Evolutionary conservation across 768 basidiomycete genomes (phyloP).

Genomic region (Phanerochaete sordida): DNA sequence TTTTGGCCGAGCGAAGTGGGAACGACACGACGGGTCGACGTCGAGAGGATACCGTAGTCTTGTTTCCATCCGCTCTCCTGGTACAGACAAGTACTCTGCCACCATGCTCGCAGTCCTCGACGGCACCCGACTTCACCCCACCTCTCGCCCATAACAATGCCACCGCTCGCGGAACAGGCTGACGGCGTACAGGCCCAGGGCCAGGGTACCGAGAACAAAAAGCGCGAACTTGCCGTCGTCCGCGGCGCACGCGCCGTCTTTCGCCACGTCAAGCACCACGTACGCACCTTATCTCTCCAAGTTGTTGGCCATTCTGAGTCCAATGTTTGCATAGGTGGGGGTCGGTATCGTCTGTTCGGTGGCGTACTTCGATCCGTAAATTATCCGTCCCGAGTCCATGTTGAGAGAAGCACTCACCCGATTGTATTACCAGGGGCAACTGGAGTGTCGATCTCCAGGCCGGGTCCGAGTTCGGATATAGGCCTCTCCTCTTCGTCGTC

Average conservation of each 20-base stretch:
- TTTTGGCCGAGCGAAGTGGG: conserved; percentile 15
- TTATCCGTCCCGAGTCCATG: conserved; percentile 11
- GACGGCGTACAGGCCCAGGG: background rate
- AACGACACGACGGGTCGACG: conserved; percentile 12
- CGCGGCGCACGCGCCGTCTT: conserved; percentile 1
- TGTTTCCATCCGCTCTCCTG: conserved; percentile 23
- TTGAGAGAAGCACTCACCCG: background rate
- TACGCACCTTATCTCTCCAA: background rate
- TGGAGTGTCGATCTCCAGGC: conserved; percentile 91
- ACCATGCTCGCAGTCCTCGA: conserved; percentile 11
- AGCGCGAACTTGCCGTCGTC: background rate
- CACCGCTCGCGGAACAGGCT: conserved; percentile 13
- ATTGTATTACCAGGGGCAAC: conserved; percentile 53
- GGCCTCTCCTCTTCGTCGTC: conserved; percentile 73
- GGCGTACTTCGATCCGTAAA: conserved; percentile 86
- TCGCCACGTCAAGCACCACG: conserved; percentile 19
- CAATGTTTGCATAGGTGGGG: conserved; percentile 50
- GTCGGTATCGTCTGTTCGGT: conserved; percentile 85
- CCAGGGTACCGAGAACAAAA: conserved; percentile 1
- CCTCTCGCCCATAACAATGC: conserved; percentile 17
- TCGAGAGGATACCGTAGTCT: conserved; percentile 20
- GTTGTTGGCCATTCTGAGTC: background rate
- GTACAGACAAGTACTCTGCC: conserved; percentile 19
- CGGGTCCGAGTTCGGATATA: conserved; percentile 84
- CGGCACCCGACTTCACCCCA: conserved; percentile 3